phyloP scores from a whole-genome alignment of 1,284 basidiomycete species.

The Thecaphora thlaspeos region DNA sequence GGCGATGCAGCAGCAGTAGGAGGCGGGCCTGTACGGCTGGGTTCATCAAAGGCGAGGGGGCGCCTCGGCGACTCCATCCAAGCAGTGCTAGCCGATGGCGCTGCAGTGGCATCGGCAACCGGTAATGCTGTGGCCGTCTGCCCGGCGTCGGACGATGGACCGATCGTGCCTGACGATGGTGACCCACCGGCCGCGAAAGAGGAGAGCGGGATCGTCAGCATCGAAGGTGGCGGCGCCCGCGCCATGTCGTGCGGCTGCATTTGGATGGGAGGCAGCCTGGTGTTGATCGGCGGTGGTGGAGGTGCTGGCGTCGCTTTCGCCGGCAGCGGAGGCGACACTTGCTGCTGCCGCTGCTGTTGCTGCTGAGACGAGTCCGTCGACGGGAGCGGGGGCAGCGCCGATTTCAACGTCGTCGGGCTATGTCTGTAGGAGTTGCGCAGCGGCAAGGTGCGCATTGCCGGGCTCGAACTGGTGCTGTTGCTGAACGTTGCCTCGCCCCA shows the following conservation, averaged over 20 bases:
- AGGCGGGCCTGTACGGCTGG: too few relatives aligned
- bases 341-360: background rate
- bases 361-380: too few relatives aligned
- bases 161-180: background rate
- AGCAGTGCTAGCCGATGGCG: too few relatives aligned
- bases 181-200: background rate
- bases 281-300: too few relatives aligned
- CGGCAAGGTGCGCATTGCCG: background rate
- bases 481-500: constrained; percentile 16
- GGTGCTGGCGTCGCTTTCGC: background rate
- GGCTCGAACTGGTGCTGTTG: background rate
- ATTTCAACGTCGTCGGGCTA: background rate
- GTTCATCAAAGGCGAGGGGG: too few relatives aligned
- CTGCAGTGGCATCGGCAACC: background rate
- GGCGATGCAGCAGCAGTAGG: too few relatives aligned
- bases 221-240: too few relatives aligned
- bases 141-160: background rate
- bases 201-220: too few relatives aligned
- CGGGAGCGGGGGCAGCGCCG: background rate
- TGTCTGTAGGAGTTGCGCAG: background rate
- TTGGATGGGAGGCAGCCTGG: background rate
- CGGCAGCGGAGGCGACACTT: background rate
- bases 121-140: background rate
- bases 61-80: background rate
- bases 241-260: too few relatives aligned